Conservation (phyloP, 2,329 filamentous ascomycete genomes). For the Cladosporium sp. region DNA sequence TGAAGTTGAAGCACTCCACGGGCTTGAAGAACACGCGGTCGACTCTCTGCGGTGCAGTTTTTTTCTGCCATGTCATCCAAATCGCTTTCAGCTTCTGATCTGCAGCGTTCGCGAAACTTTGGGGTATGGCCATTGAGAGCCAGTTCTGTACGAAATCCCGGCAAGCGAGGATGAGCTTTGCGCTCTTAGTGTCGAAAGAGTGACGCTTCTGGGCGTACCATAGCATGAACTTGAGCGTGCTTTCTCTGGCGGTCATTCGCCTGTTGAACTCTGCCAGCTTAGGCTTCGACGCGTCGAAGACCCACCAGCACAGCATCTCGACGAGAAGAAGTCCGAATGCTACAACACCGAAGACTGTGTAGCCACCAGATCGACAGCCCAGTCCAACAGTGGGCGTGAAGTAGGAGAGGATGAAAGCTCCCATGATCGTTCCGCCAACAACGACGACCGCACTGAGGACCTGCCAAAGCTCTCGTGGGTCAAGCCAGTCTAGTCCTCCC, state of each 20-base stretch:
- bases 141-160: constrained; percentile 3
- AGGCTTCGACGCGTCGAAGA: constrained; percentile 25
- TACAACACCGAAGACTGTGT: constrained; percentile 43
- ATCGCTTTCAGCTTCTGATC: not conserved
- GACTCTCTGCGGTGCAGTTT: constrained; percentile 16
- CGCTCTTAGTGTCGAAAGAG: not conserved
- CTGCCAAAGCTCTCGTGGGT: constrained; percentile 47
- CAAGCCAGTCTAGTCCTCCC: constrained; percentile 43
- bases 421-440: constrained; percentile 39
- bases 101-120: not conserved
- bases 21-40: constrained; percentile 36
- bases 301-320: constrained; percentile 42
- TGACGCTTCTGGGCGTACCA: not conserved
- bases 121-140: not conserved
- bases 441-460: constrained; percentile 40
- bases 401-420: constrained; percentile 45
- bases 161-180: not conserved
- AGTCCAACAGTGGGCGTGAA: constrained; percentile 50
- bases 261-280: constrained; percentile 1
- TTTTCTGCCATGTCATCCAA: constrained; percentile 2
- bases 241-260: not conserved
- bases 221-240: not conserved
- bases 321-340: constrained; percentile 38
- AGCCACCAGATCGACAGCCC: constrained; percentile 43
- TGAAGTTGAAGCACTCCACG: constrained; percentile 39